Evolutionary conservation across 768 basidiomycete genomes (phyloP).

Genomic region (Heimioporus sp.): DNA sequence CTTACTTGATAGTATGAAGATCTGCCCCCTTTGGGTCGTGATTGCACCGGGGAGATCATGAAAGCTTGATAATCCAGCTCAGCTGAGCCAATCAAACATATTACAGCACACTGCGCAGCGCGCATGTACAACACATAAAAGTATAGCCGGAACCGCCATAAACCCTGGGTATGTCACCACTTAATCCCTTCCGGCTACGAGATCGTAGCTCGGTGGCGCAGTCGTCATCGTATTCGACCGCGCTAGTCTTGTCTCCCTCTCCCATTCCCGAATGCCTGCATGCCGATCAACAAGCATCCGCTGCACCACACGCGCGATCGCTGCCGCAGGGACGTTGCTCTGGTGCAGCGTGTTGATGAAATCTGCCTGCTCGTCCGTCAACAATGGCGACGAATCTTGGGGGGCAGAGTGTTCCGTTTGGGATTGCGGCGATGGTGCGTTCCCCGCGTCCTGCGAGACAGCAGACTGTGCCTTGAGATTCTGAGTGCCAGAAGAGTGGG

Average conservation of each 20-base stretch:
- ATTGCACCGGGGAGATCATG: too few species aligned
- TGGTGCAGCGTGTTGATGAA: constrained; percentile 21
- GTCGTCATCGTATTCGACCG: constrained; percentile 15
- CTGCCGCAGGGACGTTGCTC: constrained; percentile 21
- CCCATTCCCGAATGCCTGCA: constrained; percentile 19
- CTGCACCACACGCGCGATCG: constrained; percentile 22
- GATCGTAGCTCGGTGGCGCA: constrained; percentile 14
- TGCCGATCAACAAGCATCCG: constrained; percentile 22
- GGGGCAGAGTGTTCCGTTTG: too few species aligned
- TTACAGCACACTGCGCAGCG: too few species aligned
- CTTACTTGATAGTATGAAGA: too few species aligned
- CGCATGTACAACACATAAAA: too few species aligned
- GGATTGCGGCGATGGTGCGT: neutral
- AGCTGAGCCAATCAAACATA: too few species aligned
- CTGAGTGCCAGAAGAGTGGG: neutral
- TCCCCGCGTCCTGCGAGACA: constrained; percentile 2
- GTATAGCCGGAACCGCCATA: neutral
- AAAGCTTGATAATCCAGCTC: too few species aligned
- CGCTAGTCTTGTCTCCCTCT: constrained; percentile 17
- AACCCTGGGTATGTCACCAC: neutral
- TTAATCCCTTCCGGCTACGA: neutral
- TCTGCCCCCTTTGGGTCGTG: too few species aligned
- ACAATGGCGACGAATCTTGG: constrained; percentile 6
- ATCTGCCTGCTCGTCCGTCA: constrained; percentile 26
- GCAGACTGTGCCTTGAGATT: constrained; percentile 2